A percentile compares a stretch with the other conserved stretches of the same genome.
These are phyloP conservation scores for Physcomitrium patens DNA, from an alignment of 225 moss, liverwort and hornwort species.

Conservation along the genomic window DNA sequence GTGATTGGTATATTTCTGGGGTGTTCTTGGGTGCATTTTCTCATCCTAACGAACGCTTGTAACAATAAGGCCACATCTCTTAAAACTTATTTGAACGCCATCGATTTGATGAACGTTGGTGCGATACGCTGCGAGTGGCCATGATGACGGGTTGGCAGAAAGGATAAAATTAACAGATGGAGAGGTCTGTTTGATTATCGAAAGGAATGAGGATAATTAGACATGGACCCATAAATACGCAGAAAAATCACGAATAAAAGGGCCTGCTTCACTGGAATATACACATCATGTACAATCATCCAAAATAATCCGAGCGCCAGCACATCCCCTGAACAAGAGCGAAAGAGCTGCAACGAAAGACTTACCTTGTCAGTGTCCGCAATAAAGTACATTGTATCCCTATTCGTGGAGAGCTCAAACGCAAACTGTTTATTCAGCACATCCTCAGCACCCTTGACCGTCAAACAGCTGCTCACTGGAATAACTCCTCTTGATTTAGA, in stretches of 20 bases:
- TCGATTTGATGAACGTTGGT: too few species aligned
- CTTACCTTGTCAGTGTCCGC: conserved; percentile 86
- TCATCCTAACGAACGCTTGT: too few species aligned
- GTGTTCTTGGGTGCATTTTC: too few species aligned
- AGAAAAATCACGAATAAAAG: neutral
- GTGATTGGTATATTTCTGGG: too few species aligned
- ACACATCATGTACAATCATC: neutral
- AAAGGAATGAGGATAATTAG: neutral
- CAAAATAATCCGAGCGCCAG: neutral
- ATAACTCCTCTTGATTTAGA: conserved; percentile 88
- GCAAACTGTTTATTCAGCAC: conserved; percentile 66
- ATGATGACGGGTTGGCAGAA: too few species aligned
- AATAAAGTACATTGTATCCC: neutral
- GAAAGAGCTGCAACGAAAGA: conserved; percentile 1
- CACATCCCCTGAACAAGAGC: neutral
- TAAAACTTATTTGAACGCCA: too few species aligned
- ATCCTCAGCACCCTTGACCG: conserved; percentile 93
- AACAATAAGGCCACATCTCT: too few species aligned
- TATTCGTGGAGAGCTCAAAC: neutral
- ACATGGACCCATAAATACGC: neutral
- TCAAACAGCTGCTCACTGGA: conserved; percentile 81
- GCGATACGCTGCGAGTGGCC: too few species aligned
- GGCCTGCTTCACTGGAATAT: neutral
- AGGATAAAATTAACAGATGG: neutral
- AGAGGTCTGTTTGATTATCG: neutral